Conservation (phyloP, 768 basidiomycete species). For the Chalciporus pseudorubinellus region DNA sequence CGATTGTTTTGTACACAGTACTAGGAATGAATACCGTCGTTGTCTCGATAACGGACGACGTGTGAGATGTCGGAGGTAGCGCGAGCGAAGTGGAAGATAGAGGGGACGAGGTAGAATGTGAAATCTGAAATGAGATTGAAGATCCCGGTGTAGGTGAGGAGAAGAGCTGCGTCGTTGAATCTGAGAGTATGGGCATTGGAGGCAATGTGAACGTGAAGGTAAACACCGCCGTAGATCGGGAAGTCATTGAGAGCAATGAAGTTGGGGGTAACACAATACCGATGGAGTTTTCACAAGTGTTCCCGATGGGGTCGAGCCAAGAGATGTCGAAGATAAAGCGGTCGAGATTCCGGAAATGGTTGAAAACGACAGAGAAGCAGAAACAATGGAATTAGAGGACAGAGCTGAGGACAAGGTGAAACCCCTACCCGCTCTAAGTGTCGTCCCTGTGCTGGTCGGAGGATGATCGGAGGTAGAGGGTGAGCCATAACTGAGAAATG, state of each 20-base stretch:
- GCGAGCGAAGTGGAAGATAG: neutral
- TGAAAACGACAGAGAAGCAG: neutral
- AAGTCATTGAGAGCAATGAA: no score
- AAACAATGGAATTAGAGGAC: slow-evolving; percentile 19
- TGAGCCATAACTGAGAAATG: neutral
- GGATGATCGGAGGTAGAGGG: neutral
- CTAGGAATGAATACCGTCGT: slow-evolving; percentile 16
- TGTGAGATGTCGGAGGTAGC: neutral
- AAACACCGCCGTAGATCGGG: neutral
- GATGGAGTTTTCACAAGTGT: no score
- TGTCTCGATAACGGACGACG: neutral
- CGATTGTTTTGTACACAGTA: slow-evolving; percentile 11
- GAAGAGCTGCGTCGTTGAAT: neutral
- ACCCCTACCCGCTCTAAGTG: slow-evolving; percentile 21
- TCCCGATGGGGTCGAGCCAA: no score
- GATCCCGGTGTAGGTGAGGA: neutral
- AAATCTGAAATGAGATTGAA: neutral
- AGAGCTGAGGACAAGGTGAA: slow-evolving; percentile 3
- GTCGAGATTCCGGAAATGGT: neutral
- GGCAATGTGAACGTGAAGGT: neutral
- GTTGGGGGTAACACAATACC: no score
- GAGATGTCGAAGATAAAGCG: neutral
- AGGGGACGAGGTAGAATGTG: neutral
- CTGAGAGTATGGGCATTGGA: neutral
- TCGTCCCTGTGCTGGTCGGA: slow-evolving; percentile 1